Evolutionary conservation across 495 filamentous ascomycete genomes (phyloP), one percentile per base, ranked within the genome.

Genomic region (Aspergillus heteromorphus): DNA sequence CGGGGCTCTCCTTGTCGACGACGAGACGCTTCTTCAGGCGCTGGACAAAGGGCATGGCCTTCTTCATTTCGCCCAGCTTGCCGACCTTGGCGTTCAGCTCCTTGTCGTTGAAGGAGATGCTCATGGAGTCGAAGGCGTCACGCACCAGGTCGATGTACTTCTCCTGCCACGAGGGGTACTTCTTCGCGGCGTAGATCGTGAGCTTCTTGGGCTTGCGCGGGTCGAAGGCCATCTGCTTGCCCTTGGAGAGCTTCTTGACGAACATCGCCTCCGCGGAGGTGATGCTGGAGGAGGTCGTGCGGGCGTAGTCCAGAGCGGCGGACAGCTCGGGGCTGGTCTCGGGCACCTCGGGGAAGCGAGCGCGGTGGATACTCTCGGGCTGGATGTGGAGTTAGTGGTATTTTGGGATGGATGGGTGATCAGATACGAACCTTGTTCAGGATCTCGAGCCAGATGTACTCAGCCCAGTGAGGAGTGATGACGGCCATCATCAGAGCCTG

Each of bases 21-120:
- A 86, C 68, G 20, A 98, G 78, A 17, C 88, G 80, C 62, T 81
- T 86, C 85, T 96, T 97, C 47, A 98, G 72, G 1, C 64, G 71
- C 70, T 97, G 91, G 4, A 97, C 84, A 63, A 97, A 98, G 5
- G 95, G 95, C 93, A 97, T 97, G 21, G 89, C 92, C 71, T 92
- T 90, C 82, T 98, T 98, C 81, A 87, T 89, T 72, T 97, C 92
- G 23, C 81, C 79, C 63, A 93, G 81, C 73, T 91, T 91, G 61
- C 79, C 81, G 18, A 92, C 80, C 62, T 84, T 81, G 48, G 80
- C 80, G 61, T 81, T 88, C 17, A 97, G 73, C 50, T 80, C 81
- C 75, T 93, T 95, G 63, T 95, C 89, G 57, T 95, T 83, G 59
- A 87, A 66, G 19, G 65, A 66, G 54, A 89, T 56, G 54, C 64